These are phyloP conservation scores for Nemania sp. DNA, from an alignment of 2,329 filamentous ascomycete species.

Conservation along the genomic window DNA sequence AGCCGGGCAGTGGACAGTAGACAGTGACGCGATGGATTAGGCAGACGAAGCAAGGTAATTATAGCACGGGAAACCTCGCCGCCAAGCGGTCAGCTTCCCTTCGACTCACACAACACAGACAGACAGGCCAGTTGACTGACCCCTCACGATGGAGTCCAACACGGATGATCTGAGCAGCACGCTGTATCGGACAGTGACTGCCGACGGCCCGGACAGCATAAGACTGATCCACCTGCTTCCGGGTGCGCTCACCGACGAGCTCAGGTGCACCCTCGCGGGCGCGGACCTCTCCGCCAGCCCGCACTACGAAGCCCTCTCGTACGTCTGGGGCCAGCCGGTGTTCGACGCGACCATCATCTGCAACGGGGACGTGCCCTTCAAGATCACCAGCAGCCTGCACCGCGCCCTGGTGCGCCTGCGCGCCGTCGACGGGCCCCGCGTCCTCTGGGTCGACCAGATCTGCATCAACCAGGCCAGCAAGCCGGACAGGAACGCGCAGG, in stretches of 20 bases:
- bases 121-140: background rate
- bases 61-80: background rate
- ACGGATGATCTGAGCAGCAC: constrained; percentile 10
- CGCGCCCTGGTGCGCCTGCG: constrained; percentile 17
- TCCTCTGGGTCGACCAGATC: constrained; percentile 13
- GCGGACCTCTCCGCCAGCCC: constrained; percentile 14
- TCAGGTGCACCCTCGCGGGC: constrained; percentile 17
- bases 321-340: constrained; percentile 17
- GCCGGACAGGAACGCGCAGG: constrained; percentile 9
- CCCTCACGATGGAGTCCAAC: constrained; percentile 9
- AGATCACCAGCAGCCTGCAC: constrained; percentile 17
- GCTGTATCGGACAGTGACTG: constrained; percentile 14
- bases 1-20: background rate
- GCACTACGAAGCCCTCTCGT: constrained; percentile 18
- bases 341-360: constrained; percentile 18
- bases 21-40: background rate
- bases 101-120: background rate
- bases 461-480: constrained; percentile 14
- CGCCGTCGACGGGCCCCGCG: constrained; percentile 12
- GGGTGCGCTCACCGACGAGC: constrained; percentile 16
- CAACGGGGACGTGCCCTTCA: constrained; percentile 15
- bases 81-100: background rate
- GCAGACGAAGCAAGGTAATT: background rate
- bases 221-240: constrained; percentile 16
- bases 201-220: constrained; percentile 16